Conservation (phyloP, 805 yeast genomes). For the Monosporozyma aerobia region DNA sequence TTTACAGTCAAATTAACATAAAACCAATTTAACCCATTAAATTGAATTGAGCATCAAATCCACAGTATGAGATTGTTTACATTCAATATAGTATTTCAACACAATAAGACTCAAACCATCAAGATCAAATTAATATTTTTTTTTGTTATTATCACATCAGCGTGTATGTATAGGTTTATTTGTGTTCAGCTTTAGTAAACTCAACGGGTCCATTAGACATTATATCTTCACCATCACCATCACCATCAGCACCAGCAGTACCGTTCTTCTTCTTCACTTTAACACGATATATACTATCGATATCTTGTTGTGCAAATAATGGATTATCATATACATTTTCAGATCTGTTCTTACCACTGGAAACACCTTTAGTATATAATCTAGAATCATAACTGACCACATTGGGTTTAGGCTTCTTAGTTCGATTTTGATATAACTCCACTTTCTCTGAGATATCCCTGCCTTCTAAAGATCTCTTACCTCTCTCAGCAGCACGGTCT, state of each 20-base stretch:
- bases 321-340: constrained; percentile 53
- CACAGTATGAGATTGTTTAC: too few relatives aligned
- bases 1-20: too few relatives aligned
- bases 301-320: constrained; percentile 45
- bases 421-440: constrained; percentile 34
- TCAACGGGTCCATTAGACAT: constrained; percentile 36
- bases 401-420: constrained; percentile 25
- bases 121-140: too few relatives aligned
- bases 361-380: constrained; percentile 39
- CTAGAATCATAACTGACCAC: constrained; percentile 50
- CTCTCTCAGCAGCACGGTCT: neutral
- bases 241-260: too few relatives aligned
- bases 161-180: too few relatives aligned
- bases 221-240: constrained; percentile 9
- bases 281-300: constrained; percentile 39
- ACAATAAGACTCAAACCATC: too few relatives aligned
- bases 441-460: constrained; percentile 51
- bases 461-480: neutral
- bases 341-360: constrained; percentile 29
- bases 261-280: constrained; percentile 1
- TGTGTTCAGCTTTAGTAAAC: constrained; percentile 32
- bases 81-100: too few relatives aligned
- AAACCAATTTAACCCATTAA: too few relatives aligned
- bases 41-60: too few relatives aligned
- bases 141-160: too few relatives aligned